Conservation (phyloP, 176 grass and related monocot species). For the Urochloa ruziziensis region DNA sequence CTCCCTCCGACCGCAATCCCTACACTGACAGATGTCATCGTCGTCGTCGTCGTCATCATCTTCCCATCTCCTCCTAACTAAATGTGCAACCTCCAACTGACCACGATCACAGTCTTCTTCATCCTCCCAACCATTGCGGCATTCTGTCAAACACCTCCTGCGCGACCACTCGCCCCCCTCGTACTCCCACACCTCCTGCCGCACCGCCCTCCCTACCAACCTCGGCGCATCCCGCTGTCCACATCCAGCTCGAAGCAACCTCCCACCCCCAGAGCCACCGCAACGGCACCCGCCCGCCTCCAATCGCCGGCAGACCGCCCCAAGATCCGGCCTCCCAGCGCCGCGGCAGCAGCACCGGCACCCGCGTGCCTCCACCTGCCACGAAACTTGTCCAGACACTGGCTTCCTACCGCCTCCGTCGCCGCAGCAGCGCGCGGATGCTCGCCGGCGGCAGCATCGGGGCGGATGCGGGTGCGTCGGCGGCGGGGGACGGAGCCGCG, state of each 20-base stretch:
- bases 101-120: conserved; percentile 3
- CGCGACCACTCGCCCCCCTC: conserved; percentile 37
- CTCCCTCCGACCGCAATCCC: conserved; percentile 37
- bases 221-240: conserved; percentile 5
- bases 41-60: conserved; percentile 13
- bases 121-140: conserved; percentile 21
- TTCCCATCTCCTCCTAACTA: conserved; percentile 30
- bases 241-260: background rate
- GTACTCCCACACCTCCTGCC: conserved; percentile 46
- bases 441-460: conserved; percentile 33
- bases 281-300: background rate
- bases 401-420: background rate
- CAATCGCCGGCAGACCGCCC: conserved; percentile 14
- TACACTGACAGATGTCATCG: background rate
- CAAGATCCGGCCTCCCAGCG: conserved; percentile 27
- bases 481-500: conserved; percentile 22
- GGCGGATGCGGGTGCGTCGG: conserved; percentile 5
- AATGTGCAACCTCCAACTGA: conserved; percentile 15
- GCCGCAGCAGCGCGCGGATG: background rate
- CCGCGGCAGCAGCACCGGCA: conserved; percentile 20
- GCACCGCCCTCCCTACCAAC: conserved; percentile 32
- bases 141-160: conserved; percentile 42
- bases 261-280: background rate
- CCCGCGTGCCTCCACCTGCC: background rate
- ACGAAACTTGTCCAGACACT: background rate